Percentiles rank a stretch among this genome's conserved stretches.
These are phyloP conservation scores for Populus hybrid DNA, from an alignment of 441 rosid genomes.

Conservation along the genomic window DNA sequence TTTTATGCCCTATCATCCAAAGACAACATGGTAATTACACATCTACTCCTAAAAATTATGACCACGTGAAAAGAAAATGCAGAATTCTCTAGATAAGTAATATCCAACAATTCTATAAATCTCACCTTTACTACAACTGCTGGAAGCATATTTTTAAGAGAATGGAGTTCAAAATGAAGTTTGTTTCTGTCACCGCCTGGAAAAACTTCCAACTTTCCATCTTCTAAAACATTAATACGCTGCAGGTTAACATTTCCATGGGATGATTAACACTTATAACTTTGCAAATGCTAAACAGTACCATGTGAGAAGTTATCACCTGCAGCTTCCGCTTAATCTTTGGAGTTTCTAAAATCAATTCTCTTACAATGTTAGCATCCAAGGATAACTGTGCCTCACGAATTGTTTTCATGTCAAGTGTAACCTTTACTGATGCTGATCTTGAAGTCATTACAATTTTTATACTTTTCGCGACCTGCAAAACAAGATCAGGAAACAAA, in stretches of 20 bases:
- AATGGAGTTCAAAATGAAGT: slow-evolving; percentile 72
- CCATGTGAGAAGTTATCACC: slow-evolving; percentile 37
- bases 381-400: slow-evolving; percentile 62
- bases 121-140: slow-evolving; percentile 71
- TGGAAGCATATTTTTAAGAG: slow-evolving; percentile 73
- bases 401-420: slow-evolving; percentile 67
- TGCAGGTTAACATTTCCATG: slow-evolving; percentile 39
- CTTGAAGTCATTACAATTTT: slow-evolving; percentile 79
- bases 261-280: slow-evolving; percentile 21
- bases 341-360: slow-evolving; percentile 62
- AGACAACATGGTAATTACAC: slow-evolving; percentile 14
- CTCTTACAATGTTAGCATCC: slow-evolving; percentile 71
- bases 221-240: slow-evolving; percentile 72
- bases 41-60: slow-evolving; percentile 4
- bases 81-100: neutral
- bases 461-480: slow-evolving; percentile 85
- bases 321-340: slow-evolving; percentile 61
- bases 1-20: slow-evolving; percentile 74
- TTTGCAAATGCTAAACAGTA: slow-evolving; percentile 9
- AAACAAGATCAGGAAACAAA: slow-evolving; percentile 16
- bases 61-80: slow-evolving; percentile 5
- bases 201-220: slow-evolving; percentile 61
- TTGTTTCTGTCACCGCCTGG: slow-evolving; percentile 56
- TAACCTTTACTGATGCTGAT: slow-evolving; percentile 64
- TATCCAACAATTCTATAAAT: slow-evolving; percentile 6